Evolutionary conservation across 352 stramenopile species (phyloP).

Genomic region (Phytophthora litchii): DNA sequence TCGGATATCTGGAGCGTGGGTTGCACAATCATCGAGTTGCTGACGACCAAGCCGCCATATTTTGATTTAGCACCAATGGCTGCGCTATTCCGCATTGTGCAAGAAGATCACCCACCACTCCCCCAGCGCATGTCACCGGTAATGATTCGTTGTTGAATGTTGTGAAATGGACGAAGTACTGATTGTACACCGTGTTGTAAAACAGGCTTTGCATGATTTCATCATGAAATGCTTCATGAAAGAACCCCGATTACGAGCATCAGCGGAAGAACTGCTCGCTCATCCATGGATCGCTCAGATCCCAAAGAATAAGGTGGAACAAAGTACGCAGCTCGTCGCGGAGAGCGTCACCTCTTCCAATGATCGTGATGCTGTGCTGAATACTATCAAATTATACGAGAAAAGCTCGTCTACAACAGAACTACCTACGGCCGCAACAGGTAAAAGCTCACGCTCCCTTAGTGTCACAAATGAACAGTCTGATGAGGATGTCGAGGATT

Average conservation of each 20-base stretch:
- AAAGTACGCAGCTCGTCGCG: conserved; percentile 82
- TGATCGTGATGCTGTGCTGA: conserved; percentile 81
- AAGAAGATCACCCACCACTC: conserved; percentile 92
- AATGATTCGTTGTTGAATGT: conserved; percentile 10
- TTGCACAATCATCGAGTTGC: conserved; percentile 95
- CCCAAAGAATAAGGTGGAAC: conserved; percentile 87
- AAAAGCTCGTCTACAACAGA: conserved; percentile 52
- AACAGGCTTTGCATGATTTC: conserved; percentile 89
- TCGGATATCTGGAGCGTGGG: conserved; percentile 96
- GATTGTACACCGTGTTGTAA: neutral
- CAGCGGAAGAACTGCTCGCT: conserved; percentile 83
- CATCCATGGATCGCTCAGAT: conserved; percentile 93
- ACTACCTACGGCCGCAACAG: conserved; percentile 10
- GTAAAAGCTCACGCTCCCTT: conserved; percentile 25
- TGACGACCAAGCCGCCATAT: conserved; percentile 93
- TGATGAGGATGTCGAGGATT: conserved; percentile 76
- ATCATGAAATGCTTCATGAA: conserved; percentile 95
- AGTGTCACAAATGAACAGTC: conserved; percentile 36
- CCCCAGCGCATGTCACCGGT: conserved; percentile 89
- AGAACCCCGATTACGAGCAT: conserved; percentile 81
- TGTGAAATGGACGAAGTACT: neutral
- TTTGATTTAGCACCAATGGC: conserved; percentile 92
- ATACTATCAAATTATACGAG: conserved; percentile 88
- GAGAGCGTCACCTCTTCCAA: conserved; percentile 79
- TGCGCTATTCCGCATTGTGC: conserved; percentile 93